Evolutionary conservation across 1,284 basidiomycete genomes (phyloP).

Genomic region (Cutaneotrichosporon spelunceum): DNA sequence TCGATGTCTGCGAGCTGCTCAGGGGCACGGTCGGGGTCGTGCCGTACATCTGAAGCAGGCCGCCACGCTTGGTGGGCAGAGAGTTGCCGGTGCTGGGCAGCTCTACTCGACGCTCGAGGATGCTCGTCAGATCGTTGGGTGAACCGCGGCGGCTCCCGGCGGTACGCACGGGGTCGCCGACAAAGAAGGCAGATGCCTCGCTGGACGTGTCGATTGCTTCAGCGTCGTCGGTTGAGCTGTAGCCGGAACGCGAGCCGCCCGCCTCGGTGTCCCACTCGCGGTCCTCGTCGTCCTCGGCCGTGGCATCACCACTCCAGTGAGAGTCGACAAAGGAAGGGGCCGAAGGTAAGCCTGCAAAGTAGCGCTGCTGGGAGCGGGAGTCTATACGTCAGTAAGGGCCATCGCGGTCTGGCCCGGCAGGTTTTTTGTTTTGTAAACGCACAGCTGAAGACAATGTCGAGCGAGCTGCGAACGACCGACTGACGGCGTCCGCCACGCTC

Average conservation of each 20-base stretch:
- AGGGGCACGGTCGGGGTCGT: constrained; percentile 15
- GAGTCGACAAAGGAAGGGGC: constrained; percentile 49
- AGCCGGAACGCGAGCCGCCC: constrained; percentile 12
- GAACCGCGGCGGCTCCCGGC: constrained; percentile 7
- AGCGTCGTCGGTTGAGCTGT: constrained; percentile 25
- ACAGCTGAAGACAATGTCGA: constrained; percentile 52
- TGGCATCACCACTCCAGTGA: constrained; percentile 17
- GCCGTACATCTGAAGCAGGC: constrained; percentile 21
- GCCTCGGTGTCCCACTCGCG: constrained; percentile 29
- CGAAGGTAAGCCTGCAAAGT: constrained; percentile 38
- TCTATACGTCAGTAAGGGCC: constrained; percentile 33
- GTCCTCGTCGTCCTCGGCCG: constrained; percentile 14
- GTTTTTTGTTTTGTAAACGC: constrained; percentile 19
- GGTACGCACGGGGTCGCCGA: constrained; percentile 14
- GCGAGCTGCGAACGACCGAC: constrained; percentile 40
- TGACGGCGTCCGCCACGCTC: background rate
- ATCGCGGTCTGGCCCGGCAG: background rate
- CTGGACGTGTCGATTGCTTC: constrained; percentile 26
- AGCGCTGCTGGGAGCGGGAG: constrained; percentile 49
- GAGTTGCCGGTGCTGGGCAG: constrained; percentile 4
- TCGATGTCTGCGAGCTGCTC: constrained; percentile 10
- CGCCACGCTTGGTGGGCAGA: constrained; percentile 18
- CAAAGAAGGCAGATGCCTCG: constrained; percentile 27
- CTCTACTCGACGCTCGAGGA: constrained; percentile 15
- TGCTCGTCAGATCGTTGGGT: constrained; percentile 14